A percentile compares a stretch with the other conserved stretches of the same genome.
phyloP scores from a whole-genome alignment of 352 stramenopile species.

The Peronosclerospora sorghi region DNA sequence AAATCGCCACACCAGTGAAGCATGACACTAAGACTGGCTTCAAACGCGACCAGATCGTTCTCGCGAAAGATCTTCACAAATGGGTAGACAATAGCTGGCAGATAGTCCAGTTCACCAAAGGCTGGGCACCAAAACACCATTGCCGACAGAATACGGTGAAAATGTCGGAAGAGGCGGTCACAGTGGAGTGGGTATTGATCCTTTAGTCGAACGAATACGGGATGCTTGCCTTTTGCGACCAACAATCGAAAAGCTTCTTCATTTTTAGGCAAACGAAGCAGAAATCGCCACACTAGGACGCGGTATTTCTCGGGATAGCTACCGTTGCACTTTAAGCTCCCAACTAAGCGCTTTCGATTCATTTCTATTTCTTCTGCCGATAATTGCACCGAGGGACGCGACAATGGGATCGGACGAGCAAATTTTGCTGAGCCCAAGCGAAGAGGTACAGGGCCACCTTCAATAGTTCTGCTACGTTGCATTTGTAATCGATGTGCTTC shows the following conservation, averaged over 20 bases:
- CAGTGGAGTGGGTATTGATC: constrained; percentile 78
- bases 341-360: constrained; percentile 52
- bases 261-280: constrained; percentile 79
- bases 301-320: constrained; percentile 77
- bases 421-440: constrained; percentile 2
- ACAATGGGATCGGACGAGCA: constrained; percentile 5
- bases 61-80: constrained; percentile 81
- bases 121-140: constrained; percentile 87
- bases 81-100: constrained; percentile 79
- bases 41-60: constrained; percentile 86
- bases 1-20: constrained; percentile 79
- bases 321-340: constrained; percentile 57
- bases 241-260: constrained; percentile 65
- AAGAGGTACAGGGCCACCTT: not conserved
- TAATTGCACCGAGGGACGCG: constrained; percentile 8
- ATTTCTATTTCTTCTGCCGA: constrained; percentile 34
- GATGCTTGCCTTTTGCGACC: constrained; percentile 64
- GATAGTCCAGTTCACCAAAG: constrained; percentile 77
- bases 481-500: constrained; percentile 4
- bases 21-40: constrained; percentile 78
- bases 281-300: constrained; percentile 73
- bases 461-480: too few relatives aligned
- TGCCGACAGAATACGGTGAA: constrained; percentile 71
- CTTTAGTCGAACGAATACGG: constrained; percentile 49
- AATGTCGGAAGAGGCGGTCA: constrained; percentile 53